Evolutionary conservation across 371 early-diverging fungal species (phyloP), one percentile per base, ranked within the genome.

Genomic region (Capniomyces stellatus): DNA sequence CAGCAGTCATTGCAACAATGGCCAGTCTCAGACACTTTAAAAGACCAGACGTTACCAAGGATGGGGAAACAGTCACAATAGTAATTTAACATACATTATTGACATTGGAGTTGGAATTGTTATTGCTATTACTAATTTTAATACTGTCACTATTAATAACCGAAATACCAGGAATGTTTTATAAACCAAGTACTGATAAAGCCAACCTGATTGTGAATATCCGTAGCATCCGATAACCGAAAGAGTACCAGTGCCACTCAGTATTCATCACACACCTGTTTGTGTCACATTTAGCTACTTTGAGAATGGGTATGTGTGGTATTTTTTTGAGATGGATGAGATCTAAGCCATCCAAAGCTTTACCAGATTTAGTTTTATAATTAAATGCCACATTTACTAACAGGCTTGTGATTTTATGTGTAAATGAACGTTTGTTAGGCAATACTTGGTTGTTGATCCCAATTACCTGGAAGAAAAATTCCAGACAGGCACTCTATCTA

Each of bases 251-350:
- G 90, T 95, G 23, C 91, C 95, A 18, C 71, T 97, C 31, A 87
- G 83, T 60, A 71, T 96, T 19, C 90, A 92, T 58, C 94, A 96
- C 72, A 82, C 89, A 54, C 95, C 97, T 24, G 79, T 95, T 29
- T 88, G 87, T 62, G 75, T 87, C 22, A 76, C 90, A 39, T 93
- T 95, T 71, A 87, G 81, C 1, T 85, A 92, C 59, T 89, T 89
- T 62, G 73, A 82, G 18, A 28, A 47, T 49, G 89, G 86, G 85
- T 83, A 76, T 57, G 68, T 51, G 27, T 12, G 12, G 12, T 18
- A 22, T 12, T 19, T 19, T 22, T 46, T 46, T 13, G n/a, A 40
- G n/a, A 29, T 15, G 15, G n/a, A 29, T 35, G 0, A 13, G n/a
- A 40, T 40, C n/a, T n/a, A n/a, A n/a, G n/a, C n/a, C n/a, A n/a